Conservation (phyloP, 2,329 filamentous ascomycete genomes). For the Tolypocladium guangdongense region DNA sequence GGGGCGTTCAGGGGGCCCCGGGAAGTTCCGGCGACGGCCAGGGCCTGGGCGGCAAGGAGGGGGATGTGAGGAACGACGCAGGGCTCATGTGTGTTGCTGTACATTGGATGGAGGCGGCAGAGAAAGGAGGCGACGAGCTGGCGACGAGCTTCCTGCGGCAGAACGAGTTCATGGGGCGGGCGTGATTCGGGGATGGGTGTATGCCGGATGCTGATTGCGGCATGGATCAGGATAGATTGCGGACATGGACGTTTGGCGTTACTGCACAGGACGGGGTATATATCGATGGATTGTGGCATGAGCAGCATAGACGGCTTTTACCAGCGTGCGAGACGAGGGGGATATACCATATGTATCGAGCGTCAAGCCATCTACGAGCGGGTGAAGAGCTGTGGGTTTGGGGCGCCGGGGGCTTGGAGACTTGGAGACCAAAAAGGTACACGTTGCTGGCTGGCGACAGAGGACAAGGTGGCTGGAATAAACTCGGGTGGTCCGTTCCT, state of each 20-base stretch:
- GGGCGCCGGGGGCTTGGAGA: too few species aligned
- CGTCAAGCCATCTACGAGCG: too few species aligned
- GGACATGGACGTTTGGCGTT: not conserved
- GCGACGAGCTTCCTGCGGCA: slow-evolving; percentile 75
- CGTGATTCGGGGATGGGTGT: slow-evolving; percentile 7
- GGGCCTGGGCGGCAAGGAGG: slow-evolving; percentile 23
- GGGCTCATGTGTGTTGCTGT: slow-evolving; percentile 87
- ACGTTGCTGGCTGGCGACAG: too few species aligned
- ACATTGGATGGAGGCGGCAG: slow-evolving; percentile 93
- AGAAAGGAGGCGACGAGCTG: slow-evolving; percentile 74
- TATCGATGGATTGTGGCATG: not conserved
- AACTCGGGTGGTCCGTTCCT: too few species aligned
- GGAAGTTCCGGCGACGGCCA: slow-evolving; percentile 10
- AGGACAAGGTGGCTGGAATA: too few species aligned
- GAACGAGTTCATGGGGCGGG: slow-evolving; percentile 31
- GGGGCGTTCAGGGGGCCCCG: slow-evolving; percentile 9
- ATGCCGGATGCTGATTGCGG: not conserved
- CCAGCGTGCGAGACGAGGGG: not conserved
- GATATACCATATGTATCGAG: not conserved
- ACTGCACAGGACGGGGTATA: not conserved
- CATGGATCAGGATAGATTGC: not conserved
- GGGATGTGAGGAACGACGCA: slow-evolving; percentile 60
- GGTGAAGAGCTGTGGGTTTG: too few species aligned
- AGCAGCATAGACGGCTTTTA: not conserved
- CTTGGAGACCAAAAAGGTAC: too few species aligned